These are phyloP conservation scores for Adansonia gregorii DNA, from an alignment of 441 rosid species.

Conservation along the genomic window DNA sequence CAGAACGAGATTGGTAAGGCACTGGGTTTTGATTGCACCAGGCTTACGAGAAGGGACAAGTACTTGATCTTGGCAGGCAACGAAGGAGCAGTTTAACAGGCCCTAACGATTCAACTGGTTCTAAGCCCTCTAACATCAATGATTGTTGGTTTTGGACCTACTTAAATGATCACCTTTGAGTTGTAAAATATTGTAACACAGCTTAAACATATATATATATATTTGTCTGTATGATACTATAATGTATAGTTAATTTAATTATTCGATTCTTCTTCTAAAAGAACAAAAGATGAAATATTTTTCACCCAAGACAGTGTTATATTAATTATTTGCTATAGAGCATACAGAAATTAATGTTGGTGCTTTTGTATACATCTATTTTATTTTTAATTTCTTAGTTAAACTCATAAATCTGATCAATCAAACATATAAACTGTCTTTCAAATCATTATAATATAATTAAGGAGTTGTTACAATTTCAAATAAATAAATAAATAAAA, in stretches of 20 bases:
- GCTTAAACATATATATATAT: background rate
- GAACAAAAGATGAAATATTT: background rate
- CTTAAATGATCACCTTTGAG: background rate
- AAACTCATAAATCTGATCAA: too few species aligned
- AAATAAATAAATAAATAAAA: too few species aligned
- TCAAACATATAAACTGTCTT: too few species aligned
- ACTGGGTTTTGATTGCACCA: constrained; percentile 53
- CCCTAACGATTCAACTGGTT: background rate
- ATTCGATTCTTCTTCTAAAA: background rate
- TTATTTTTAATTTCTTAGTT: too few species aligned
- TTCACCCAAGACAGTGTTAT: background rate
- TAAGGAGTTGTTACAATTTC: background rate
- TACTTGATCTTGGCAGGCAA: constrained; percentile 63
- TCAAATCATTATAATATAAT: background rate
- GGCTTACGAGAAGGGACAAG: constrained; percentile 59
- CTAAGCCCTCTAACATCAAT: background rate
- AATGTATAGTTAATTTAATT: background rate
- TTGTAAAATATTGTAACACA: background rate
- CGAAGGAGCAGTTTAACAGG: constrained; percentile 36
- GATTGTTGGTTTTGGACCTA: background rate
- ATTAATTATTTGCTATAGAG: background rate
- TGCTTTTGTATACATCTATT: background rate
- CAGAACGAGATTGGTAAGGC: constrained; percentile 51
- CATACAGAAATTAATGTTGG: too few species aligned
- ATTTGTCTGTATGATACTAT: background rate